Conservation (phyloP, 2,329 filamentous ascomycete species). For the Apiospora kogelbergensis region DNA sequence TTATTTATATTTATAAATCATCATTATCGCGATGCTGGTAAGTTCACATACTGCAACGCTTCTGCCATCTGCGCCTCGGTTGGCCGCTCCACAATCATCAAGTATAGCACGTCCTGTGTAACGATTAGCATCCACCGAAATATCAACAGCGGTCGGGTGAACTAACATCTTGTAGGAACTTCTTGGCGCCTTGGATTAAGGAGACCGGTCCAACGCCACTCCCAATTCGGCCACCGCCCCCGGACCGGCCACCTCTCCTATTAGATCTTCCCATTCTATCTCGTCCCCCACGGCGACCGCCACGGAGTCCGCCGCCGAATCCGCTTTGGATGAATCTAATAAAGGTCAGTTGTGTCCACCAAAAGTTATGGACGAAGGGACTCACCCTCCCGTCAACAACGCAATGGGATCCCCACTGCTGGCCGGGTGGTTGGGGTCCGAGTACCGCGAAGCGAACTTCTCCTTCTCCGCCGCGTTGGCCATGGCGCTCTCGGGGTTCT, state of each 20-base stretch:
- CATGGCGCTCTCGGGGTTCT: constrained; percentile 38
- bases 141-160: neutral
- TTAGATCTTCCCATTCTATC: neutral
- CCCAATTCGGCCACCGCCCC: neutral
- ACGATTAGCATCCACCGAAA: neutral
- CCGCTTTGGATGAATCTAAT: neutral
- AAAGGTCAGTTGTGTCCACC: neutral
- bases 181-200: neutral
- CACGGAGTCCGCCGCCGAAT: neutral
- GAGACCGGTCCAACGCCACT: neutral
- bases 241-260: neutral
- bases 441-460: constrained; percentile 26
- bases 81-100: constrained; percentile 52
- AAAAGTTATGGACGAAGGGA: neutral
- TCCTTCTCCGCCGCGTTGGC: constrained; percentile 22
- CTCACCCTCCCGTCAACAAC: constrained; percentile 22
- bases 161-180: neutral
- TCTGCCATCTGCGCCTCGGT: constrained; percentile 38
- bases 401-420: constrained; percentile 26
- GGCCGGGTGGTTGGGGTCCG: constrained; percentile 27
- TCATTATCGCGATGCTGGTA: neutral
- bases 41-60: neutral
- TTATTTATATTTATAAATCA: too few relatives aligned
- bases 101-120: constrained; percentile 45
- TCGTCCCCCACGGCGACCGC: neutral